Evolutionary conservation across 2,329 filamentous ascomycete genomes (phyloP), one percentile per base, ranked within the genome.

Genomic region (Penicillium sp.): DNA sequence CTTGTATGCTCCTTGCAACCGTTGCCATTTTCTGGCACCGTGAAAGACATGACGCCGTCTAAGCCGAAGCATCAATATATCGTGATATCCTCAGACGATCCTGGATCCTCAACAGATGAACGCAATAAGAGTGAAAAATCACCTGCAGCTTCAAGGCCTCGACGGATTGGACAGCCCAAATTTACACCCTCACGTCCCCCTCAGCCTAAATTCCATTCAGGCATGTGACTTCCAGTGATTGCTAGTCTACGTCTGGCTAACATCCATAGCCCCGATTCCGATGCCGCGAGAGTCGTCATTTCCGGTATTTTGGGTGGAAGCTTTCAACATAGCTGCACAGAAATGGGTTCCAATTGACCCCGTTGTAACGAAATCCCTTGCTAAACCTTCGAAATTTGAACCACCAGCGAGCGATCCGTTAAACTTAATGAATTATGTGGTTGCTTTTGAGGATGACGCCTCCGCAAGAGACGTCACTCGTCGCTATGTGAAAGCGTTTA

Each of bases 251-350:
- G n/a, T 37, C n/a, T 16, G 19, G 60, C 51, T 67, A 63, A 54
- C 51, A 48, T 56, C 55, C 25, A 42, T 77, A 48, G 73, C 71
- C 11, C 72, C 75, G 25, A 69, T 71, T 33, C 74, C 73, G 19
- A 75, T 69, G 14, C 82, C 88, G 11, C 81, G 81, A 25, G 90
- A 93, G 67, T 92, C 91, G 0, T 73, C 84, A 0, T 90, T 88
- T 66, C 94, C 94, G 0, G 82, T 97, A 3, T 97, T 91, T 69
- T 99, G 94, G 94, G 88, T 97, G 0, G 94, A 99, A 75, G 87
- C 90, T 4, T 89, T 96, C 61, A 92, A 97, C 60, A 80, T 86
- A 50, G 88, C 89, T 0, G 85, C 91, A 61, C 90, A 97, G 69
- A 96, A 91, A 77, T 99, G 94, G 94, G 84, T 96, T 53, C 83